These are phyloP conservation scores for Mercurialis annua DNA, from an alignment of 345 rosid genomes.

Conservation along the genomic window DNA sequence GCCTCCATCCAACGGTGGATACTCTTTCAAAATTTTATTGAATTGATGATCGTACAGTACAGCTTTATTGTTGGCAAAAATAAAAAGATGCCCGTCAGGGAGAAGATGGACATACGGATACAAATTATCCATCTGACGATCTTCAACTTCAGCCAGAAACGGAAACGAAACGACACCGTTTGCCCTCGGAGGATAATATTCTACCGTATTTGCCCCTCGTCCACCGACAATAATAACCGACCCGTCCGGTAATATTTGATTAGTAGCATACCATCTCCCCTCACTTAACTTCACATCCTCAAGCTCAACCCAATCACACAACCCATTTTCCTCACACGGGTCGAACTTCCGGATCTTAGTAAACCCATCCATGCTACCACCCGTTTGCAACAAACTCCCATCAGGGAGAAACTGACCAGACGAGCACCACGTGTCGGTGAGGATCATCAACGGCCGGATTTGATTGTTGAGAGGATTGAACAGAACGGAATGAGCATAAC, in stretches of 20 bases:
- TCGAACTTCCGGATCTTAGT: constrained; percentile 28
- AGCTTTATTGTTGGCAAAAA: constrained; percentile 78
- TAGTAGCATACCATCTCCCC: constrained; percentile 78
- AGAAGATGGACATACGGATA: constrained; percentile 90
- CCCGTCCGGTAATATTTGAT: constrained; percentile 77
- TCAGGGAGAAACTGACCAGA: constrained; percentile 33
- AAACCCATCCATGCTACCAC: constrained; percentile 28
- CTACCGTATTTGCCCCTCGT: constrained; percentile 45
- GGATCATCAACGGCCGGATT: constrained; percentile 24
- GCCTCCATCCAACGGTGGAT: constrained; percentile 74
- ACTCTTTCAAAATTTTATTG: constrained; percentile 41
- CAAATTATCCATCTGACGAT: constrained; percentile 79
- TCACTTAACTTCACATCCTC: constrained; percentile 17
- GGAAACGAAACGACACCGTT: constrained; percentile 62
- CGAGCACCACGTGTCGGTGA: constrained; percentile 37
- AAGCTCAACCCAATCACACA: constrained; percentile 30
- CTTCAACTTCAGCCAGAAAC: constrained; percentile 63
- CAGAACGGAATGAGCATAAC: constrained; percentile 53
- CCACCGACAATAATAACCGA: constrained; percentile 71
- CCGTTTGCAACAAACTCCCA: constrained; percentile 26
- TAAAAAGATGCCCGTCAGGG: constrained; percentile 72
- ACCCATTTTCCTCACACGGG: constrained; percentile 21
- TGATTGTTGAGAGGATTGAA: constrained; percentile 21
- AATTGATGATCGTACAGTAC: constrained; percentile 54
- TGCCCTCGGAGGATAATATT: constrained; percentile 29